phyloP scores from a whole-genome alignment of 1,284 basidiomycete genomes.

The Tilletia horrida region DNA sequence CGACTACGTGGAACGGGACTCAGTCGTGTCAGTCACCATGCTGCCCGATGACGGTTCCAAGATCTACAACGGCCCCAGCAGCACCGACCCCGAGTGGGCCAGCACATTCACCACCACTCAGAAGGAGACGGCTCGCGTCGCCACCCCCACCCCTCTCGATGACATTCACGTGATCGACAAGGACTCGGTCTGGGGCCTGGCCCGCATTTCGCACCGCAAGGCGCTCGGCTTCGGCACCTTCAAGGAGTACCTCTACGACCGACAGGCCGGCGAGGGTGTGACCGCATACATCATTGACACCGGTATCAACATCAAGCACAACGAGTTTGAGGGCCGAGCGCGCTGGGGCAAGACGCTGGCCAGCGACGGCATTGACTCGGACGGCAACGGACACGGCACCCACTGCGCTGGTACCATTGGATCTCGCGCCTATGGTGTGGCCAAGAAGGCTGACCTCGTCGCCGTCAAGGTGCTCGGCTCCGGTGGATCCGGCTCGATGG shows the following conservation, averaged over 20 bases:
- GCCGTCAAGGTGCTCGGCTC: constrained; percentile 95
- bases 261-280: constrained; percentile 79
- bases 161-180: constrained; percentile 15
- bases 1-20: constrained; percentile 82
- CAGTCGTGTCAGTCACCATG: constrained; percentile 46
- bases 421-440: constrained; percentile 80
- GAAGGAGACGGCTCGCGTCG: constrained; percentile 23
- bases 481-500: constrained; percentile 91
- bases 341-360: constrained; percentile 55
- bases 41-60: constrained; percentile 45
- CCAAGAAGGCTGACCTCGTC: constrained; percentile 84
- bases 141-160: constrained; percentile 16
- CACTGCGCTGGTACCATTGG: constrained; percentile 68
- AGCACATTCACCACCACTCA: constrained; percentile 30
- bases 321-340: constrained; percentile 83
- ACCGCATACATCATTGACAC: constrained; percentile 73
- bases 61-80: constrained; percentile 61
- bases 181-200: constrained; percentile 69
- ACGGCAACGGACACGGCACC: constrained; percentile 67
- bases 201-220: constrained; percentile 84
- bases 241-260: constrained; percentile 76
- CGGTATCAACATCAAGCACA: constrained; percentile 81
- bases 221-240: constrained; percentile 79
- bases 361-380: constrained; percentile 70
- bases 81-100: constrained; percentile 23